Percentiles rank a stretch among this genome's conserved stretches.
Conservation (phyloP, 2,329 filamentous ascomycete genomes). For the Xylaria digitata region DNA sequence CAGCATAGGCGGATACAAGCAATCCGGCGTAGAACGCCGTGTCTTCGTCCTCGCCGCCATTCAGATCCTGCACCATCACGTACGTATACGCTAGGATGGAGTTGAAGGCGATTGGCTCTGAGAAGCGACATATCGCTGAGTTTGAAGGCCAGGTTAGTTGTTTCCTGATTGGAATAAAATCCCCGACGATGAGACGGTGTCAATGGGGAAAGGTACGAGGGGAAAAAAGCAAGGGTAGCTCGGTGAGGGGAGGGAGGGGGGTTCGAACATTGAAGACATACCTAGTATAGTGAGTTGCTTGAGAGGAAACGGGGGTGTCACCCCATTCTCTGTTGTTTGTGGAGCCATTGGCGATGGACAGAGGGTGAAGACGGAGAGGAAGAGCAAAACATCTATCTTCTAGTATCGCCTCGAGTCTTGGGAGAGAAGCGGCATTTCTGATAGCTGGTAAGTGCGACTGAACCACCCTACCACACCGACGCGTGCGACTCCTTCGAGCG, state of each 20-base stretch:
- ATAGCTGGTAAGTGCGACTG: neutral
- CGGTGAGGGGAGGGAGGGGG: neutral
- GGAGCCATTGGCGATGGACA: constrained; percentile 29
- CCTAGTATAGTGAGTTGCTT: constrained; percentile 55
- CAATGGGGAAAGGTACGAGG: neutral
- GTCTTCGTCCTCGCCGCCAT: constrained; percentile 52
- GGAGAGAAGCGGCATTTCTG: neutral
- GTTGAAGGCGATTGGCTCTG: constrained; percentile 59
- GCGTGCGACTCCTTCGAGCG: constrained; percentile 14
- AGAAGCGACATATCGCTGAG: constrained; percentile 58
- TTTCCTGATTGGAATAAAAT: neutral
- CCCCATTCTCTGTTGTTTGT: constrained; percentile 22
- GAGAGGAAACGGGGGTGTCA: constrained; percentile 53
- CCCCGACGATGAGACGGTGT: neutral
- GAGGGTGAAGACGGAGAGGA: neutral
- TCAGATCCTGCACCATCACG: constrained; percentile 54
- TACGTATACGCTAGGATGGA: constrained; percentile 59
- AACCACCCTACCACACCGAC: neutral
- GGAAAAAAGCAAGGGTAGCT: neutral
- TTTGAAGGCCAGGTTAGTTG: constrained; percentile 12
- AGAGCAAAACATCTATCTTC: constrained; percentile 6
- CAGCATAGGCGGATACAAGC: constrained; percentile 57
- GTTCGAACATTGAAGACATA: constrained; percentile 38
- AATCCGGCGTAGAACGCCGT: constrained; percentile 63
- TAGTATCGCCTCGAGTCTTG: neutral